These are phyloP conservation scores for Rhizopogon parksii DNA, from an alignment of 1,284 basidiomycete genomes.

Conservation along the genomic window DNA sequence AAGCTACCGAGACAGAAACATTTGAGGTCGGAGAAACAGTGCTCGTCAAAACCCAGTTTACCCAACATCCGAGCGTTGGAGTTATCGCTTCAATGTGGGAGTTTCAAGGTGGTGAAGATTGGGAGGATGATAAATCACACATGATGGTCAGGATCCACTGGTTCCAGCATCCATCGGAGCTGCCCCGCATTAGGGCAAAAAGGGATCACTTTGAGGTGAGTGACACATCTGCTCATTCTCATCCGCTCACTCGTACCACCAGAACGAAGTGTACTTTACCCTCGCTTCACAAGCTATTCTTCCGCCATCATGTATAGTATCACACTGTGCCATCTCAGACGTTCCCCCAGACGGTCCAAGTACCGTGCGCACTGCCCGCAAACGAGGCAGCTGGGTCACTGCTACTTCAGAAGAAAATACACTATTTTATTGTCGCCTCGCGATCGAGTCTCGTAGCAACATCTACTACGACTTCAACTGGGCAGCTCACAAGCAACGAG, in stretches of 20 bases:
- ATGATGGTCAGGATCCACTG: slow-evolving; percentile 60
- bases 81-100: slow-evolving; percentile 66
- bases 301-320: slow-evolving; percentile 42
- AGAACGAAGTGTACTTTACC: slow-evolving; percentile 70
- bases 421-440: slow-evolving; percentile 49
- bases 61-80: slow-evolving; percentile 49
- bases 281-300: slow-evolving; percentile 42
- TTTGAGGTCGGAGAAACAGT: slow-evolving; percentile 61
- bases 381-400: slow-evolving; percentile 6
- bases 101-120: slow-evolving; percentile 25
- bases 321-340: slow-evolving; percentile 45
- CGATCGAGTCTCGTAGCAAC: slow-evolving; percentile 51
- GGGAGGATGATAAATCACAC: slow-evolving; percentile 20
- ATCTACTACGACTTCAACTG: slow-evolving; percentile 59
- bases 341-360: slow-evolving; percentile 12
- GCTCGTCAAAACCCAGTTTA: slow-evolving; percentile 48
- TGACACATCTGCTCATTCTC: slow-evolving; percentile 5
- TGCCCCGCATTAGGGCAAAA: slow-evolving; percentile 49
- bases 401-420: slow-evolving; percentile 7
- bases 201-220: slow-evolving; percentile 51
- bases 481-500: slow-evolving; percentile 39
- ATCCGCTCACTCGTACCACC: slow-evolving; percentile 1
- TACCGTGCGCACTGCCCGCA: slow-evolving; percentile 8
- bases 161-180: slow-evolving; percentile 59
- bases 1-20: slow-evolving; percentile 18